Evolutionary conservation across 805 yeast species (phyloP), one percentile per base, ranked within the genome.

Genomic region (Lipomyces chichibuensis): DNA sequence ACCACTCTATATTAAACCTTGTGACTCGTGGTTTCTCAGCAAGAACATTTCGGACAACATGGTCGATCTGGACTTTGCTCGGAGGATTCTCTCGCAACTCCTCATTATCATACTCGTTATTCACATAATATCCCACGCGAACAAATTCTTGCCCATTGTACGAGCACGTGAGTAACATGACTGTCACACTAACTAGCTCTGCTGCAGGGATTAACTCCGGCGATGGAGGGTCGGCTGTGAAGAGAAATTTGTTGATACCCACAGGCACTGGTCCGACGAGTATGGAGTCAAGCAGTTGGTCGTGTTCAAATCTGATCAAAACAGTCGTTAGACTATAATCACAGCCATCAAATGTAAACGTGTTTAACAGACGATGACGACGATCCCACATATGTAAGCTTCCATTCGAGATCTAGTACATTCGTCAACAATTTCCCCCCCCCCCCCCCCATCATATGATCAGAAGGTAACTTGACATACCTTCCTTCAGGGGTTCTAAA

Each of bases 181-280:
- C 99, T 0, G 99, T 95, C 54, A 95, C 98, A 69, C 94, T 87
- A 14, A 95, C 98, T 70, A 95, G 83, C 77, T 95, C 99, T 72
- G 92, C 88, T 2, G 97, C 97, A 0, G 99, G 99, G 71, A 95
- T 95, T 72, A 93, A 79, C 73, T 94, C 98, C 0, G 98, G 96
- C 0, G 94, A 87, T 0, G 99, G 99, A 0, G 99, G 97, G 74
- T 96, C 98, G 0, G 98, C 98, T 23, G 91, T 87, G 77, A 95
- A 90, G 11, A 93, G 84, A 74, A 95, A 95, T 78, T 94, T 92
- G 76, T 95, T 95, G 53, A 94, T 87, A 0, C 99, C 99, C 1
- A 95, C 97, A 0, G 99, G 99, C 1, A 95, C 97, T 0, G 99
- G 99, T 0, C 99, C 99, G 2, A 95, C 99, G n/a, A 95, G 80